Evolutionary conservation across 805 yeast species (phyloP), one percentile per base, ranked within the genome.

Genomic region (Suhomyces sp.): DNA sequence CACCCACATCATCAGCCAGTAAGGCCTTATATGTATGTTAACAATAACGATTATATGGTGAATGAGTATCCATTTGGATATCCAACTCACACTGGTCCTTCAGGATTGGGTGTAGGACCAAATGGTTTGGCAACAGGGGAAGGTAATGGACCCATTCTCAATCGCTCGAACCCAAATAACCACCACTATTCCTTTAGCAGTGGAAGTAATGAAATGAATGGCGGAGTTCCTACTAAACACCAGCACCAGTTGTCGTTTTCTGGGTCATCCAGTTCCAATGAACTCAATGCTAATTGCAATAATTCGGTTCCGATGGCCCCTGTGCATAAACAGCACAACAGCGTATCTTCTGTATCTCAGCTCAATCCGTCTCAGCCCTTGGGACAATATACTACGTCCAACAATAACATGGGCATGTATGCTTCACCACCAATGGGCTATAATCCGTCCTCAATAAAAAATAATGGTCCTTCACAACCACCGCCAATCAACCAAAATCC

Each of bases 11-110:
- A 27, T 6, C 13, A 17, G 12, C 15, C 15, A 13, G 3, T 13
- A 10, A 31, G 13, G 35, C 44, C 44, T 22, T 19, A 21, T n/a
- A 17, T 29, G 35, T 33, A 15, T 45, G 41, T 45, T 6, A 45
- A 45, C 40, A 47, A 29, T 29, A 56, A 55, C 51, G 61, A 58
- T 40, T 58, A 46, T 47, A 53, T 50, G 52, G 47, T 48, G 33
- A 58, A 57, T 45, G 61, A 60, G 27, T 48, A 55, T 46, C 56
- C 52, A 25, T 55, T 46, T 44, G 52, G 52, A 44, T 49, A 33
- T 20, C 52, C 52, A 12, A 22, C 41, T 19, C 49, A 47, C 9
- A 17, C 40, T 35, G 40, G 20, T 6, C 20, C 22, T 9, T 5
- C 39, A 12, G 19, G 19, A n/a, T 37, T 37, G 41, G 21, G 12